Conservation (phyloP, 495 filamentous ascomycete species). For the Podospora pseudopauciseta region DNA sequence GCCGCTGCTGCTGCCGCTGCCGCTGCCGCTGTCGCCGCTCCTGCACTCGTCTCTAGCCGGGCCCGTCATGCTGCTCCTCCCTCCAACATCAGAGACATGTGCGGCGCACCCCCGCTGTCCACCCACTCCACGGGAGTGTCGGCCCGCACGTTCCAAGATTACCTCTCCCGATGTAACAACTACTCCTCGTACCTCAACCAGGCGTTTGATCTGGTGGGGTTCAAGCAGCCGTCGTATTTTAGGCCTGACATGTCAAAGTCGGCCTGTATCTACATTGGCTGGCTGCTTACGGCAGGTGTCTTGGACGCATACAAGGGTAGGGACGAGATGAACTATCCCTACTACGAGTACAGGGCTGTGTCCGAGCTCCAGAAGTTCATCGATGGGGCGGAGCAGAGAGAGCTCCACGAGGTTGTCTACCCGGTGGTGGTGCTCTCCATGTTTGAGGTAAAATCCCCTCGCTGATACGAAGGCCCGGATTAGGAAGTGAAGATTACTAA, state of each 20-base stretch:
- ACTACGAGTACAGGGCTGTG: slow-evolving; percentile 14
- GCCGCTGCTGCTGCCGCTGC: background rate
- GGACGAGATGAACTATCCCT: slow-evolving; percentile 11
- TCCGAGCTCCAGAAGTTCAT: slow-evolving; percentile 12
- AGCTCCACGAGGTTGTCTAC: slow-evolving; percentile 16
- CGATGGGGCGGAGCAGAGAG: slow-evolving; percentile 4
- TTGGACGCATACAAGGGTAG: slow-evolving; percentile 8
- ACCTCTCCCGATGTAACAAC: slow-evolving; percentile 9
- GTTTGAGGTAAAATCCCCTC: slow-evolving; percentile 9
- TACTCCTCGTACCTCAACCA: slow-evolving; percentile 15
- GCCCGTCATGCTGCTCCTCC: background rate
- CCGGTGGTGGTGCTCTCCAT: slow-evolving; percentile 14
- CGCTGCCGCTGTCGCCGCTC: background rate
- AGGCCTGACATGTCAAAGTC: slow-evolving; percentile 15
- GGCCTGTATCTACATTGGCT: slow-evolving; percentile 17
- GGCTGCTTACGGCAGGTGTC: slow-evolving; percentile 12
- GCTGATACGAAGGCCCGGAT: background rate
- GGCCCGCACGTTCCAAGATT: slow-evolving; percentile 12
- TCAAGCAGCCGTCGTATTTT: slow-evolving; percentile 14
- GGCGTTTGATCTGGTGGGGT: slow-evolving; percentile 12
- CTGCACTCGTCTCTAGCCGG: background rate
- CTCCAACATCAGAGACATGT: slow-evolving; percentile 8
- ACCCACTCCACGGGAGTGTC: slow-evolving; percentile 15
- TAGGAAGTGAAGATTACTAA: background rate
- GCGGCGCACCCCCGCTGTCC: slow-evolving; percentile 10